Conservation (phyloP, 2,329 filamentous ascomycete species). For the Malbranchea zuffiana region DNA sequence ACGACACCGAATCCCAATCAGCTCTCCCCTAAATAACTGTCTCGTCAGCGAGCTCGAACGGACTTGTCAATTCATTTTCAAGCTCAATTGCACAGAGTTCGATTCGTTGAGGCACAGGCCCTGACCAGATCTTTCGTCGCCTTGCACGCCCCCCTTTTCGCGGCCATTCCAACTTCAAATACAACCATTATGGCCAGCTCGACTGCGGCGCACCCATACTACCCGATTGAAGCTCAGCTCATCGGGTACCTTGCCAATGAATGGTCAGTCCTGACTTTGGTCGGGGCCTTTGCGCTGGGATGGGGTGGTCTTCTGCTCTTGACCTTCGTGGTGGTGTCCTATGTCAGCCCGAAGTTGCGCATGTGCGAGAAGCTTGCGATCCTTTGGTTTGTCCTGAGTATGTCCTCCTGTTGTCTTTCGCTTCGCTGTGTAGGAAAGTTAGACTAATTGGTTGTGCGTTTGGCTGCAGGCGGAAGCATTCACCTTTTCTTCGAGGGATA, state of each 20-base stretch:
- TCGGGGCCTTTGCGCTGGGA: constrained; percentile 48
- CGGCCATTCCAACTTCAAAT: no score
- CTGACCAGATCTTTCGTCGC: no score
- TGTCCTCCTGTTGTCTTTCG: constrained; percentile 30
- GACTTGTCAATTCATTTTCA: no score
- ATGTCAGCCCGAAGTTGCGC: constrained; percentile 43
- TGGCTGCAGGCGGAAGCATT: constrained; percentile 37
- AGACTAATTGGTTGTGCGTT: constrained; percentile 6
- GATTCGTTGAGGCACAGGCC: no score
- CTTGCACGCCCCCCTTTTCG: no score
- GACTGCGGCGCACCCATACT: constrained; percentile 53
- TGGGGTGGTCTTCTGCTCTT: constrained; percentile 47
- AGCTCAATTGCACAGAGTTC: no score
- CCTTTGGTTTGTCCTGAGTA: constrained; percentile 68
- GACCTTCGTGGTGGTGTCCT: constrained; percentile 45
- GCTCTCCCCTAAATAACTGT: no score
- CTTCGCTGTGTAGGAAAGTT: constrained; percentile 25
- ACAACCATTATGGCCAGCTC: constrained; percentile 14
- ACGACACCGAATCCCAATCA: no score
- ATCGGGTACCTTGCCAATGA: constrained; percentile 57
- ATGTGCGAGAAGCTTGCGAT: constrained; percentile 48
- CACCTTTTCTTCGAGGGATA: constrained; percentile 82
- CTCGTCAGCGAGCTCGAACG: no score
- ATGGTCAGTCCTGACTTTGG: constrained; percentile 47
- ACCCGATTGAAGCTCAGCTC: constrained; percentile 54